Conservation (phyloP, 305 asterid genomes). For the Solanum hybrid region DNA sequence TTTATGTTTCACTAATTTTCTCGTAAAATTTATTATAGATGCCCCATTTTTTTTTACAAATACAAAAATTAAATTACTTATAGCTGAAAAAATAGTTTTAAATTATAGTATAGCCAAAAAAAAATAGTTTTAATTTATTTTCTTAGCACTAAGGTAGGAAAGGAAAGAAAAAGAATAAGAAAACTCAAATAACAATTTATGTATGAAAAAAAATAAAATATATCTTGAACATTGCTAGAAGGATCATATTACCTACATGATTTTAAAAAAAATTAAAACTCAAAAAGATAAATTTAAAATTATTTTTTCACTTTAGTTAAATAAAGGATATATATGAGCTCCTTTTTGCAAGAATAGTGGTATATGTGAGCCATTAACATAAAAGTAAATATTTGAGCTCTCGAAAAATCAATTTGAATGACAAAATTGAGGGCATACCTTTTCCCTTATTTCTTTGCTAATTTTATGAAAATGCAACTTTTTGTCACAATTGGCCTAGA, state of each 20-base stretch:
- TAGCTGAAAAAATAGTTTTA: neutral
- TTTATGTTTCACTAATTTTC: neutral
- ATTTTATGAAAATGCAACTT: neutral
- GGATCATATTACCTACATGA: neutral
- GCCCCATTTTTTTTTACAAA: neutral
- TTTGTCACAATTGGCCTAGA: neutral
- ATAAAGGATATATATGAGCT: accelerated
- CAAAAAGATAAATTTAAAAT: too few relatives aligned
- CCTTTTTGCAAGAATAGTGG: too few relatives aligned
- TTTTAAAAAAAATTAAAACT: too few relatives aligned
- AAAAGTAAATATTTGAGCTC: too few relatives aligned
- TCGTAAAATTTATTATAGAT: too few relatives aligned
- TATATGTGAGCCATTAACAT: too few relatives aligned
- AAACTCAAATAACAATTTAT: too few relatives aligned
- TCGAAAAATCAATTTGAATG: neutral
- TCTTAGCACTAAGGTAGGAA: accelerated
- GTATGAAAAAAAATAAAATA: too few relatives aligned
- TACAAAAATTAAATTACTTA: too few relatives aligned
- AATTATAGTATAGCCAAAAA: neutral
- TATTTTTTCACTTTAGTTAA: too few relatives aligned
- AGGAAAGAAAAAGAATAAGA: neutral
- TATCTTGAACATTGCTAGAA: neutral
- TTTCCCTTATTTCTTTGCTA: neutral
- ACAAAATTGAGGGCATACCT: neutral
- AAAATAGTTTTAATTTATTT: neutral